Percentiles rank a stretch among this genome's conserved stretches.
Conservation (phyloP, 2,329 filamentous ascomycete genomes). For the Dactylellina parvicollis region DNA sequence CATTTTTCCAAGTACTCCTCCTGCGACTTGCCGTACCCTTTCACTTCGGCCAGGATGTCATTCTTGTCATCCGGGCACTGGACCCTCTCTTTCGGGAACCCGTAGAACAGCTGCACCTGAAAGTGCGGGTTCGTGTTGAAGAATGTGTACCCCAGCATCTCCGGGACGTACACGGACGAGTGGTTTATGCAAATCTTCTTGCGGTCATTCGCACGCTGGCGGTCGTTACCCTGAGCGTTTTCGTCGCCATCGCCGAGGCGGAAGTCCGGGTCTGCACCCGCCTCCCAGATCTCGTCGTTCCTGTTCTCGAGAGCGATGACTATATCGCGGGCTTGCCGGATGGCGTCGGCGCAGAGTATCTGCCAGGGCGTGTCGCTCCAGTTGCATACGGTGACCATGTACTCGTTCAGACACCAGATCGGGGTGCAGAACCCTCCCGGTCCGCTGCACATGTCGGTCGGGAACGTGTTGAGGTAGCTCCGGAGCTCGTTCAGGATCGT, state of each 20-base stretch:
- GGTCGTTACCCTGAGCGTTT: no score
- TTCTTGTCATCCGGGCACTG: background rate
- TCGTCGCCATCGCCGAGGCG: background rate
- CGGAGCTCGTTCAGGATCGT: background rate
- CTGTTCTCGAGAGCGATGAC: conserved; percentile 17
- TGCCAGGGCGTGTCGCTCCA: conserved; percentile 27
- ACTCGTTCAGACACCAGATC: conserved; percentile 7
- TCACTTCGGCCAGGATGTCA: background rate
- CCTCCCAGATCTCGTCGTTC: conserved; percentile 8
- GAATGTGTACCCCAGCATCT: conserved; percentile 25
- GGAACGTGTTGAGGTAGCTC: background rate
- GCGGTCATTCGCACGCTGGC: conserved; percentile 25
- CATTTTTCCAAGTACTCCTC: conserved; percentile 32
- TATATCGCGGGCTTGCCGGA: conserved; percentile 17
- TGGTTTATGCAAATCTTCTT: conserved; percentile 32
- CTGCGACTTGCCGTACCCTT: conserved; percentile 3
- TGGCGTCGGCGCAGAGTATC: conserved; percentile 8
- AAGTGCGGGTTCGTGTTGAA: conserved; percentile 33
- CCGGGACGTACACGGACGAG: conserved; percentile 19
- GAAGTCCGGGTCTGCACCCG: background rate
- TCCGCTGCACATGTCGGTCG: conserved; percentile 20
- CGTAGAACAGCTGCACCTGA: conserved; percentile 26
- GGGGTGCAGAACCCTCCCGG: conserved; percentile 37
- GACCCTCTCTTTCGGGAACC: conserved; percentile 4
- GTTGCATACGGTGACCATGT: conserved; percentile 28